Base-by-base conservation (phyloP, 441 rosid species). In the Arabidopsis lyrata region DNA sequence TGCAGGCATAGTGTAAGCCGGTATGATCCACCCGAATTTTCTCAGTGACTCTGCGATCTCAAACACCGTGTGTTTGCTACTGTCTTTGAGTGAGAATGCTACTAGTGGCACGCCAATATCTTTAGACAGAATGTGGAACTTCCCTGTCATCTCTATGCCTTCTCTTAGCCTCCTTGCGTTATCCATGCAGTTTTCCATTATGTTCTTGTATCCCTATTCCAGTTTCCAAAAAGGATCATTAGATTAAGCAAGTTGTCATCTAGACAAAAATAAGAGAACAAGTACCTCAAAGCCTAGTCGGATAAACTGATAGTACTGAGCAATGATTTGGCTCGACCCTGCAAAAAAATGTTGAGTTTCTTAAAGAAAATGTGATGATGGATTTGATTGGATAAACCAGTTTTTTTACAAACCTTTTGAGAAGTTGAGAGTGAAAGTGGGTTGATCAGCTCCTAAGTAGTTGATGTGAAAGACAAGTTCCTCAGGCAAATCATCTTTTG, bases 381-480 rank as follows among this genome's bases (percentile, higher is more conserved):
- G n/a, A 42, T 10, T 10, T 18, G 34, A 34, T 18, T 58, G n/a
- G 24, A 5, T 1, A 49, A 47, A 49, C 11, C 1, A 70, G 13
- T 64, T 32, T 22, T 15, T 20, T 18, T 13, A 38, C 31, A 34
- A 59, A 86, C 90, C 92, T 79, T 81, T 82, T 0, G 85, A 88
- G 83, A 90, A 90, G 77, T 88, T 90, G 68, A 90, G 92, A 59
- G 94, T 90, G 74, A 87, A 90, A 56, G 94, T 90, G 64, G 96
- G 95, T 76, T 92, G 97, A 83, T 92, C 96, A 67, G 93, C 77
- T 59, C 96, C 93, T 53, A 92, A 90, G 81, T 92, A 90, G 81
- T 92, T 92, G 66, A 90, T 92, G 79, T 85, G 96, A 70, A 88
- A 92, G 70, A 92, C 81, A 2, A 92, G 97, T 5, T 92, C 96